phyloP scores from a whole-genome alignment of 768 basidiomycete genomes.

The Xerocomellus chrysenteron region DNA sequence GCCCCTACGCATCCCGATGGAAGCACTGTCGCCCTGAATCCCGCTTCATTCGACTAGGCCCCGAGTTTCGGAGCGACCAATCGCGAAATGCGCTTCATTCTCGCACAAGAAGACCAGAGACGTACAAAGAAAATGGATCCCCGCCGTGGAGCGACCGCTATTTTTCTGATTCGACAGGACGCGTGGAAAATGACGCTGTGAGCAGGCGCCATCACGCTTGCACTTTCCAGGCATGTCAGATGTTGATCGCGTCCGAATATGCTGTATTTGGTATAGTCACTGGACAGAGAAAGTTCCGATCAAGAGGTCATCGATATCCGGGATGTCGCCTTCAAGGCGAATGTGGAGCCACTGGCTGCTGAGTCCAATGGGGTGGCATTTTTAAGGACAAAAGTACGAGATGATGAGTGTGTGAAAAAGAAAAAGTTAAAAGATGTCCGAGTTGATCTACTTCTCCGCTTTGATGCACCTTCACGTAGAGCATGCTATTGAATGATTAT shows the following conservation, averaged over 20 bases:
- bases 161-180: slow-evolving; percentile 14
- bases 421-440: not conserved
- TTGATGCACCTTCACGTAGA: too few relatives aligned
- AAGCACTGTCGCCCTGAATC: not conserved
- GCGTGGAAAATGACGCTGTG: not conserved
- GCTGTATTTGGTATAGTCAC: not conserved
- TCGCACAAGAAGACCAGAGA: not conserved
- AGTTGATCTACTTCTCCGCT: not conserved
- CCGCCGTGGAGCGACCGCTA: slow-evolving; percentile 3
- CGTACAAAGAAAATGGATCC: not conserved
- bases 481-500: not conserved
- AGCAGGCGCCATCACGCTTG: not conserved
- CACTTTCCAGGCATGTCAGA: slow-evolving; percentile 1
- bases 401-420: too few relatives aligned
- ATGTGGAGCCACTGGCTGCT: not conserved
- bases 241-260: not conserved
- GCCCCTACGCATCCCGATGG: not conserved
- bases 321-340: not conserved
- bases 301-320: not conserved
- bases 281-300: not conserved
- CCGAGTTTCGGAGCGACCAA: slow-evolving; percentile 10
- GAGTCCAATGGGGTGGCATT: too few relatives aligned
- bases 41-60: not conserved
- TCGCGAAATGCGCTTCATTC: slow-evolving; percentile 18
- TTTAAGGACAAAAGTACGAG: too few relatives aligned